Conservation (phyloP, 805 yeast species). For the Zygosaccharomyces rouxii region DNA sequence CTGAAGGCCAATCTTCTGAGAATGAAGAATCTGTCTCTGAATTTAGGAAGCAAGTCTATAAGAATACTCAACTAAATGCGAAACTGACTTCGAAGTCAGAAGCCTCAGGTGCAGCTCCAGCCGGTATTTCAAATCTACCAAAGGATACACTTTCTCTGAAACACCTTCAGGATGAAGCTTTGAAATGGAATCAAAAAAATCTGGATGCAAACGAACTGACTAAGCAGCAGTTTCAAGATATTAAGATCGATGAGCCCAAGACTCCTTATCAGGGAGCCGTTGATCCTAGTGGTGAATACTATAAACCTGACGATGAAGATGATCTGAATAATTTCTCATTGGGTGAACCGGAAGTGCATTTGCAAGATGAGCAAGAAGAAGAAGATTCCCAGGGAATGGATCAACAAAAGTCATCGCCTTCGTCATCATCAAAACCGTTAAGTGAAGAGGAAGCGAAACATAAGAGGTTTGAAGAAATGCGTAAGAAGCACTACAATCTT, state of each 20-base stretch:
- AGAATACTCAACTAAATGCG: conserved; percentile 75
- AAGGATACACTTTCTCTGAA: conserved; percentile 33
- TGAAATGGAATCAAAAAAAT: conserved; percentile 85
- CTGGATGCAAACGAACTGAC: conserved; percentile 55
- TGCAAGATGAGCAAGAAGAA: conserved; percentile 2
- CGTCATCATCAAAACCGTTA: neutral
- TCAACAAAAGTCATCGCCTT: neutral
- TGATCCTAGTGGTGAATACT: conserved; percentile 75
- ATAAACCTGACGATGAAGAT: conserved; percentile 63
- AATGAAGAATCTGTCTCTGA: conserved; percentile 36
- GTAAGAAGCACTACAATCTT: conserved; percentile 75
- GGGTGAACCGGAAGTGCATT: conserved; percentile 49
- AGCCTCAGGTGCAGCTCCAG: conserved; percentile 13
- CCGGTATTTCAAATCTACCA: conserved; percentile 19
- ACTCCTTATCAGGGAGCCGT: conserved; percentile 93
- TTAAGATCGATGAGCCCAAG: conserved; percentile 82
- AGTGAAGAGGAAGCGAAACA: conserved; percentile 50
- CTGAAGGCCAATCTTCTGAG: conserved; percentile 24
- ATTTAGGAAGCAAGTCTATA: conserved; percentile 66
- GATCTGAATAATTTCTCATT: conserved; percentile 50
- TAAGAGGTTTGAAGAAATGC: conserved; percentile 64
- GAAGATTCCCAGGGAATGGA: neutral
- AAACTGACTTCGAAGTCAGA: conserved; percentile 38
- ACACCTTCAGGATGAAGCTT: conserved; percentile 39
- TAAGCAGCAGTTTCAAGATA: conserved; percentile 56